These are phyloP conservation scores for Fraxinus greggii DNA, from an alignment of 305 asterid species.

Conservation along the genomic window DNA sequence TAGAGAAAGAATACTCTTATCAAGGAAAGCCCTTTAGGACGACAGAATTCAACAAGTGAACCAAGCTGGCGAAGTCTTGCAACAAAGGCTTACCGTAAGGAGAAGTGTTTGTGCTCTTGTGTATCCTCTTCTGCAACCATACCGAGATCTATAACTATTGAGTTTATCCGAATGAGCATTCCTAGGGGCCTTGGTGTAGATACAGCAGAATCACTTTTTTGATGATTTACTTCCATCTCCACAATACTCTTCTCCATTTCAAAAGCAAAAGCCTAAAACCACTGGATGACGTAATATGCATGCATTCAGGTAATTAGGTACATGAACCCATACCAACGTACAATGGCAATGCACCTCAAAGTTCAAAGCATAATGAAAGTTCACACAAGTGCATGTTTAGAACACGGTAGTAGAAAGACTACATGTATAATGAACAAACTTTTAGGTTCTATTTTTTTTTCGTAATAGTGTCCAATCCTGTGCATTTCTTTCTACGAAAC, in stretches of 20 bases:
- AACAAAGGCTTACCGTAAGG: constrained; percentile 34
- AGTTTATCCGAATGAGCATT: constrained; percentile 1
- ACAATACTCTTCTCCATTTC: not conserved
- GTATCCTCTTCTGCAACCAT: constrained; percentile 7
- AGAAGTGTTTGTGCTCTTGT: constrained; percentile 27
- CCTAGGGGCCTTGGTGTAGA: constrained; percentile 5
- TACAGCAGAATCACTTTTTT: not conserved
- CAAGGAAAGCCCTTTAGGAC: not conserved
- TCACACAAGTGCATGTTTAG: not conserved
- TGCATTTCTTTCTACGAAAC: not conserved
- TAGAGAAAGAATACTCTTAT: not conserved
- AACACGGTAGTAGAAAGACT: not conserved
- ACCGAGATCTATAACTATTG: not conserved
- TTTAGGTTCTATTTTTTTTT: not conserved
- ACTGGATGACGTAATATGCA: not conserved
- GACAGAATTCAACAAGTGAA: not conserved
- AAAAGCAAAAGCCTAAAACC: constrained; percentile 8
- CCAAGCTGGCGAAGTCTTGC: not conserved
- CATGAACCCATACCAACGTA: not conserved
- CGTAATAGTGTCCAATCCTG: not conserved
- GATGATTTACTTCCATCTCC: constrained; percentile 22
- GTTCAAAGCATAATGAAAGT: not conserved
- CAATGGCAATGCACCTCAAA: not conserved
- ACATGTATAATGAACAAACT: not conserved
- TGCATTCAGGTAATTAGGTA: not conserved